phyloP scores from a whole-genome alignment of 352 stramenopile species.

The Phytophthora pisi region DNA sequence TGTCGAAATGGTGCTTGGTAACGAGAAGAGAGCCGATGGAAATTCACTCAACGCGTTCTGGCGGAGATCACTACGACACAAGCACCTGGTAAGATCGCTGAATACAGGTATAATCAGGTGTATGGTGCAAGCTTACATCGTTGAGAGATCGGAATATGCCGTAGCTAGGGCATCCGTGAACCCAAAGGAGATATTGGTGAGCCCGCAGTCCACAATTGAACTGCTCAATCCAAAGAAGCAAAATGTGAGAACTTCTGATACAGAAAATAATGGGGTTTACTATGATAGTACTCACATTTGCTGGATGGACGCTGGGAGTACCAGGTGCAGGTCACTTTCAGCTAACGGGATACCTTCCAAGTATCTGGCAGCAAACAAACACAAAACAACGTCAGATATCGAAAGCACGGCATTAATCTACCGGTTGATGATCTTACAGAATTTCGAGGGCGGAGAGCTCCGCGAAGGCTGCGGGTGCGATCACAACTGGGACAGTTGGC shows the following conservation, averaged over 20 bases:
- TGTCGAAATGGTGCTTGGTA: constrained; percentile 23
- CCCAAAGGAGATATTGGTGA: constrained; percentile 50
- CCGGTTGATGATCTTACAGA: constrained; percentile 33
- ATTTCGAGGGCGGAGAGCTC: constrained; percentile 43
- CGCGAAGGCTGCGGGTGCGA: constrained; percentile 47
- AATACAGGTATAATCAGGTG: background rate
- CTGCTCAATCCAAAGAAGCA: constrained; percentile 17
- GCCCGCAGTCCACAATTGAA: constrained; percentile 46
- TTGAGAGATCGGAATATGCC: constrained; percentile 27
- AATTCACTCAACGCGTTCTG: constrained; percentile 38
- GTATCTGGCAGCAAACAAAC: constrained; percentile 28
- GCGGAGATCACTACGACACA: constrained; percentile 46
- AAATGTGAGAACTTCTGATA: constrained; percentile 5
- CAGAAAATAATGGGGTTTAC: background rate
- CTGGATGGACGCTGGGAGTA: constrained; percentile 51
- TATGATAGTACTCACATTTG: constrained; percentile 39
- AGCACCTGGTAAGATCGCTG: background rate
- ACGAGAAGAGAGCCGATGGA: constrained; percentile 16
- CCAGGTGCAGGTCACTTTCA: constrained; percentile 38
- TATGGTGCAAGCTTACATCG: constrained; percentile 28
- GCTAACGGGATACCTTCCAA: constrained; percentile 50
- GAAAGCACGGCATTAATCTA: background rate
- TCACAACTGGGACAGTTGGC: constrained; percentile 39
- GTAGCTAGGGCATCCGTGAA: constrained; percentile 36
- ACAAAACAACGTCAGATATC: constrained; percentile 11